phyloP scores from a whole-genome alignment of 1,284 basidiomycete species.

The Earliella scabrosa region DNA sequence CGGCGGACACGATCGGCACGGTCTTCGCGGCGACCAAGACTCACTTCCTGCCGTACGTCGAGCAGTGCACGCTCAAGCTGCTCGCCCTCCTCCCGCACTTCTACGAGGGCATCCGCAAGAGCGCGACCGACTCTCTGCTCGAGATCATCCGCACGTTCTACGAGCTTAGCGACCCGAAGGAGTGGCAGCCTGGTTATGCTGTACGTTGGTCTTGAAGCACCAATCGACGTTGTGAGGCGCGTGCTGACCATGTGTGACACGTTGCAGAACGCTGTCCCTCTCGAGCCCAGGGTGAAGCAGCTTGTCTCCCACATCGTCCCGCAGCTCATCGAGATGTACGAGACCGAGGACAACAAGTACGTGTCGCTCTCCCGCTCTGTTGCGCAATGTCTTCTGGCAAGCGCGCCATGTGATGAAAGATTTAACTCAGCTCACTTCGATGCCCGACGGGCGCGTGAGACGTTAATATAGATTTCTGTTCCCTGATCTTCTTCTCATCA shows the following conservation, averaged over 20 bases:
- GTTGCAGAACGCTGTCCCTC: constrained; percentile 45
- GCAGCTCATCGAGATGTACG: constrained; percentile 87
- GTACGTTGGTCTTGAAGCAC: too few relatives aligned
- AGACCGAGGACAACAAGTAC: constrained; percentile 97
- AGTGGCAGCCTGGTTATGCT: constrained; percentile 81
- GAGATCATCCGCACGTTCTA: constrained; percentile 94
- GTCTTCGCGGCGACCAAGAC: constrained; percentile 84
- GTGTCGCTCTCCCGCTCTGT: constrained; percentile 41
- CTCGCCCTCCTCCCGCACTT: constrained; percentile 88
- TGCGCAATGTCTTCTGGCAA: neutral
- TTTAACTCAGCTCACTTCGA: constrained; percentile 89
- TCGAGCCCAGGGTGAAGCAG: constrained; percentile 82
- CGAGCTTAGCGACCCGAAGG: constrained; percentile 80
- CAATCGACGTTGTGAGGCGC: too few relatives aligned
- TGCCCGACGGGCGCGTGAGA: constrained; percentile 63
- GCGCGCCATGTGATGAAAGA: constrained; percentile 56
- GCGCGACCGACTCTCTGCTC: constrained; percentile 88
- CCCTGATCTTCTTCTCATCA: constrained; percentile 36
- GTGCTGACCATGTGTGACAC: too few relatives aligned
- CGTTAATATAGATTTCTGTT: constrained; percentile 38
- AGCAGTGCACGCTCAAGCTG: constrained; percentile 81
- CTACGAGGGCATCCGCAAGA: constrained; percentile 98
- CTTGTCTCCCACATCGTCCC: constrained; percentile 81
- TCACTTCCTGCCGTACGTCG: constrained; percentile 92
- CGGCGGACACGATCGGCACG: constrained; percentile 94